Evolutionary conservation across 2,329 filamentous ascomycete genomes (phyloP).

Genomic region (Fusarium nurragi): DNA sequence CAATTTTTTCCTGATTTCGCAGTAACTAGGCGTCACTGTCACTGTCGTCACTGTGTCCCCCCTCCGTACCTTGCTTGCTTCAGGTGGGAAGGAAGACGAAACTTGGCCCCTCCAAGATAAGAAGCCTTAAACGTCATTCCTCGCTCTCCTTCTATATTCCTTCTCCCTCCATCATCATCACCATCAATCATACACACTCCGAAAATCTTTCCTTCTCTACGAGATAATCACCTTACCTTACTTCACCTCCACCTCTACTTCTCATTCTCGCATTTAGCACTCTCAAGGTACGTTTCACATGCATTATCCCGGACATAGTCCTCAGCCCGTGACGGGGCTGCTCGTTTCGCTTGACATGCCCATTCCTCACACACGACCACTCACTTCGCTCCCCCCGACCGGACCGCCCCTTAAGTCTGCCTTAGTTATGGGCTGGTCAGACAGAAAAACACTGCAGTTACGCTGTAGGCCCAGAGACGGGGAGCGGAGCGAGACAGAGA

Average conservation of each 20-base stretch:
- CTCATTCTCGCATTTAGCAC: constrained; percentile 2
- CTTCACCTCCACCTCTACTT: neutral
- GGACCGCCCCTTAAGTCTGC: constrained; percentile 39
- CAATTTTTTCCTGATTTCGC: constrained; percentile 18
- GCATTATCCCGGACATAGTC: constrained; percentile 24
- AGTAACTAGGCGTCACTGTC: constrained; percentile 34
- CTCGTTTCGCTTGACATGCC: constrained; percentile 42
- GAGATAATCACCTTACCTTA: constrained; percentile 1
- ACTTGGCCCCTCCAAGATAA: constrained; percentile 34
- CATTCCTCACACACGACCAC: constrained; percentile 39
- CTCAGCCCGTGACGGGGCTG: constrained; percentile 24
- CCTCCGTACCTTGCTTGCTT: constrained; percentile 3
- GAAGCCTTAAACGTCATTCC: constrained; percentile 35
- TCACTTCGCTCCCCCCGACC: constrained; percentile 18
- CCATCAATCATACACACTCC: constrained; percentile 15
- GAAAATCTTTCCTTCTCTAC: neutral
- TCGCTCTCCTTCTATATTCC: constrained; percentile 3
- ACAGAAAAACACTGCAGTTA: constrained; percentile 14
- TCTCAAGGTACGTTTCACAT: constrained; percentile 33
- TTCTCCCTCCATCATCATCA: constrained; percentile 17
- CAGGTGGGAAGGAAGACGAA: constrained; percentile 7
- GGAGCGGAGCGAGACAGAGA: constrained; percentile 33
- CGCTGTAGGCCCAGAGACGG: constrained; percentile 25
- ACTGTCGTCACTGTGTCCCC: constrained; percentile 35
- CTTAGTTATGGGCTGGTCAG: constrained; percentile 22